Evolutionary conservation across 768 basidiomycete genomes (phyloP), one percentile per base, ranked within the genome.

Genomic region (Mycena kentingensis): DNA sequence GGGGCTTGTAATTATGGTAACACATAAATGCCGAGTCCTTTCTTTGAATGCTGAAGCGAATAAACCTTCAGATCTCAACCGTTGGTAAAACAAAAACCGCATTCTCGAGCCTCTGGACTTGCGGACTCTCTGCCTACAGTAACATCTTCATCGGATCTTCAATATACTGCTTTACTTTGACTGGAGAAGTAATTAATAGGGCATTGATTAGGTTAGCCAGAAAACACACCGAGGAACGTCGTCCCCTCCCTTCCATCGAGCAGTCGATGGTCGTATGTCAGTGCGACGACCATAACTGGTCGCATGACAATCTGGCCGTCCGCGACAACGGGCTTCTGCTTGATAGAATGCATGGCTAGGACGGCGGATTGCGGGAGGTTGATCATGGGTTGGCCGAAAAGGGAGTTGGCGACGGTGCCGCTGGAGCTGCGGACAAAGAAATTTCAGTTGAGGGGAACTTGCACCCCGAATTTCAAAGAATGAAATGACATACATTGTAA

Each of bases 361-460:
- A 97, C 93, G 46, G 93, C 96, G 21, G 93, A 73, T 68, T 98
- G 96, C 3, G 95, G 96, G 37, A 94, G 76, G 78, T 98, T 98
- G 74, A 98, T 95, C 66, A 98, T 98, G 29, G 96, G 96, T 18
- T 96, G 98, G 35, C 96, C 96, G 65, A 87, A 97, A 43, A 98
- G 75, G 44, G 93, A 96, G 37, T 96, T 96, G 65, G 98, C 98
- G 67, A 99, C 96, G 63, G 96, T 96, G 38, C 96, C 96, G 66
- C 98, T 99, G 35, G 96, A 98, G 70, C 93, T 95, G n/a, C n/a
- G n/a, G n/a, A n/a, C n/a, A n/a, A n/a, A 57, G 22, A n/a, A n/a
- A n/a, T n/a, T n/a, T n/a, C n/a, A n/a, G n/a, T n/a, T 21, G 55
- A 27, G 50, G 5, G 11, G 8, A 10, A 39, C 18, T 12, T 16